phyloP scores from a whole-genome alignment of 163 green algal species.

The Chloromonas sp. region DNA sequence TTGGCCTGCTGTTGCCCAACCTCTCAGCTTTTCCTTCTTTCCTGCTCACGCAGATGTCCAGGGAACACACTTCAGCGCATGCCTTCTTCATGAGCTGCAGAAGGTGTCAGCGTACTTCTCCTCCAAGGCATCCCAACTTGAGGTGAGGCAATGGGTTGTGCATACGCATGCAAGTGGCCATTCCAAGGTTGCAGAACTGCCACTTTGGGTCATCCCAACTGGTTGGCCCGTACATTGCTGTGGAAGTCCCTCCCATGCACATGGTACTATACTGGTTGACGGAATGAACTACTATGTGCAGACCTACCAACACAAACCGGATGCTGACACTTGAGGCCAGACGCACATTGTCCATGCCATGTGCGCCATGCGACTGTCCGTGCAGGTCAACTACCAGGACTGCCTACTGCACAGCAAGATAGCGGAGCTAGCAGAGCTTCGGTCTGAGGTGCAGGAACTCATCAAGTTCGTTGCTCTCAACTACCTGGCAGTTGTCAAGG shows the following conservation, averaged over 20 bases:
- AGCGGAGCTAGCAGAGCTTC: neutral
- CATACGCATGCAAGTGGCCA: too few relatives aligned
- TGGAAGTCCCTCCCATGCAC: neutral
- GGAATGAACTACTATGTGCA: too few relatives aligned
- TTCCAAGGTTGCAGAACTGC: too few relatives aligned
- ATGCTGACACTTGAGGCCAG: neutral
- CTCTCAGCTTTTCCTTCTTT: neutral
- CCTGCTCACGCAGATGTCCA: neutral
- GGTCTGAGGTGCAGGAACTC: neutral
- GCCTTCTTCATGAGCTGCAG: neutral
- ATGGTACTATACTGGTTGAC: neutral
- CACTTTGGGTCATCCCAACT: too few relatives aligned
- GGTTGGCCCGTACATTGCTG: too few relatives aligned
- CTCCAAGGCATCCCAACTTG: neutral
- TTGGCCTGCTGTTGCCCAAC: neutral
- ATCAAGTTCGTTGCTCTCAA: slow-evolving; percentile 51
- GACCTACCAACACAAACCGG: too few relatives aligned
- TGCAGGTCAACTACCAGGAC: neutral
- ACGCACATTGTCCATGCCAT: neutral
- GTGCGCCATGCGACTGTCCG: neutral
- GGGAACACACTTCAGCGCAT: neutral
- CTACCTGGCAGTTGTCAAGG: slow-evolving; percentile 71
- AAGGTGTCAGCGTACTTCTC: neutral
- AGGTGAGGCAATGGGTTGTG: neutral
- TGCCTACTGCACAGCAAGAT: neutral